phyloP scores from a whole-genome alignment of 305 asterid genomes.

The Fraxinus dipetala region DNA sequence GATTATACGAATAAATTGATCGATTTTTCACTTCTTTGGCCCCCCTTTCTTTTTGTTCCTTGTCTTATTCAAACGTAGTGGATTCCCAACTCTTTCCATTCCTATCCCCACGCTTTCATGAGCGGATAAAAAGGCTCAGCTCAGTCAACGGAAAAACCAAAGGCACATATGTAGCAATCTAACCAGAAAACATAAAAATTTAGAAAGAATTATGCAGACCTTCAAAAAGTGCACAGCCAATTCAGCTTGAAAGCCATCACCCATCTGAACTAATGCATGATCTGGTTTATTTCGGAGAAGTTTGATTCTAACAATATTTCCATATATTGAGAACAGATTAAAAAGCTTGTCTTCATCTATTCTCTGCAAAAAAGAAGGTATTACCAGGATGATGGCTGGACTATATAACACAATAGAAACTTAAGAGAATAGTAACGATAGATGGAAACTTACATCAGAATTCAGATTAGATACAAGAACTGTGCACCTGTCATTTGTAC shows the following conservation, averaged over 20 bases:
- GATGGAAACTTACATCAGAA: constrained; percentile 64
- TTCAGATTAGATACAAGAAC: constrained; percentile 82
- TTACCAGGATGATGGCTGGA: constrained; percentile 14
- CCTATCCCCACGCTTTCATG: neutral
- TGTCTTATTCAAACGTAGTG: neutral
- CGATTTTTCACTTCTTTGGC: neutral
- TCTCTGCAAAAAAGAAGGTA: constrained; percentile 53
- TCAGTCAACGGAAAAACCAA: neutral
- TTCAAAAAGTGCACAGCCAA: constrained; percentile 93
- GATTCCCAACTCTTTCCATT: neutral
- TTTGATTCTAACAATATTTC: constrained; percentile 80
- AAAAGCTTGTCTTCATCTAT: constrained; percentile 91
- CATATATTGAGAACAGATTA: constrained; percentile 84
- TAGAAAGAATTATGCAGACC: constrained; percentile 40
- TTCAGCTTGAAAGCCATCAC: constrained; percentile 99
- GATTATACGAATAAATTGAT: neutral
- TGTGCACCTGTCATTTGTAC: constrained; percentile 91
- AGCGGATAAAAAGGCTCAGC: neutral
- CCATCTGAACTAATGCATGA: constrained; percentile 95
- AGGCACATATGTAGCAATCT: constrained; percentile 15
- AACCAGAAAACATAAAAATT: constrained; percentile 10
- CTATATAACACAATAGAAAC: constrained; percentile 6
- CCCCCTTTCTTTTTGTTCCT: neutral
- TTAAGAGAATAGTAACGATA: neutral
- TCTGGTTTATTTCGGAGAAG: constrained; percentile 84